Evolutionary conservation across 768 basidiomycete genomes (phyloP).

Genomic region (Boletus pseudo-olivaceus): DNA sequence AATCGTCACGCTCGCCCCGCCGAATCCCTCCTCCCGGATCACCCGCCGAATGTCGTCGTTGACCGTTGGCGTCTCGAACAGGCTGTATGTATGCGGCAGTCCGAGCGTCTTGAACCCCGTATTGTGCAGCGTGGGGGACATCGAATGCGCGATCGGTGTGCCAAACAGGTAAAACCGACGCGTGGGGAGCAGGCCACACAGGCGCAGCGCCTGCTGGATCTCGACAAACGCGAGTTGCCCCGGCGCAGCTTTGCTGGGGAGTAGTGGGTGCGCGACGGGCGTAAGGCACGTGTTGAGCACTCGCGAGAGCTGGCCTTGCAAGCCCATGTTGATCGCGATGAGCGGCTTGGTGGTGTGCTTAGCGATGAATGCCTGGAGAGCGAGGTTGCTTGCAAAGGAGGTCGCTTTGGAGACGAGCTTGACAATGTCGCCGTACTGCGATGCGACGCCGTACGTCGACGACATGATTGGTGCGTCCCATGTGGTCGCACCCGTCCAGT

Average conservation of each 20-base stretch:
- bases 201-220: conserved; percentile 76
- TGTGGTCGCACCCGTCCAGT: conserved; percentile 80
- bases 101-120: conserved; percentile 78
- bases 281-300: conserved; percentile 83
- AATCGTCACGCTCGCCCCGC: conserved; percentile 95
- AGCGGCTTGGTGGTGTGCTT: conserved; percentile 68
- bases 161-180: conserved; percentile 86
- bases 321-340: conserved; percentile 93
- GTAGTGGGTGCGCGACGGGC: conserved; percentile 84
- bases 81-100: conserved; percentile 75
- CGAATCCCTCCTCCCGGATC: conserved; percentile 69
- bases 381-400: conserved; percentile 71
- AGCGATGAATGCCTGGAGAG: conserved; percentile 67
- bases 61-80: conserved; percentile 71
- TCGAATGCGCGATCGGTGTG: conserved; percentile 80
- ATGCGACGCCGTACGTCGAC: conserved; percentile 66
- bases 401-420: conserved; percentile 90
- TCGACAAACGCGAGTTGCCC: conserved; percentile 89
- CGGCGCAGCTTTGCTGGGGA: conserved; percentile 87
- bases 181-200: conserved; percentile 75
- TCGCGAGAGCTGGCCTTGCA: conserved; percentile 85
- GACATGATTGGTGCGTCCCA: conserved; percentile 71
- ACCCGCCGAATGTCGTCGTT: conserved; percentile 62
- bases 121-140: conserved; percentile 93
- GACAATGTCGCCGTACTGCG: conserved; percentile 77